Percentiles rank a stretch among this genome's conserved stretches.
phyloP scores from a whole-genome alignment of 179 eudicot genomes.

The Carnegiea gigantea region DNA sequence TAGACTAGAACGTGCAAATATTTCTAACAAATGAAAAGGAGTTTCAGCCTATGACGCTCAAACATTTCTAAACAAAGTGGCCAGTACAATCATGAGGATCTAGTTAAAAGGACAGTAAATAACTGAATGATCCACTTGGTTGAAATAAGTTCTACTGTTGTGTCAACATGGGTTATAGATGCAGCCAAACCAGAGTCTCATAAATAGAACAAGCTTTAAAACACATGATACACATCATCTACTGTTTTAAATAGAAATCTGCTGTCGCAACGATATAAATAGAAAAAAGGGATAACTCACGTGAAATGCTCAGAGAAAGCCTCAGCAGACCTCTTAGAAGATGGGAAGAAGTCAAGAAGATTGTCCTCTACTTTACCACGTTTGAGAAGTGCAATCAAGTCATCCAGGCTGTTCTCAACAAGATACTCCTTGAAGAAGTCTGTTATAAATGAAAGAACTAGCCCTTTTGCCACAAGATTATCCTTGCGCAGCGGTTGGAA shows the following conservation, averaged over 20 bases:
- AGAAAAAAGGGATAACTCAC: conserved; percentile 42
- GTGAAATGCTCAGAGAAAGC: conserved; percentile 92
- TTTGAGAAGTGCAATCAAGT: conserved; percentile 80
- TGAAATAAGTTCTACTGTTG: background rate
- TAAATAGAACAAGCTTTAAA: background rate
- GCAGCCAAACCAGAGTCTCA: background rate
- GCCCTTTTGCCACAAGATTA: conserved; percentile 93
- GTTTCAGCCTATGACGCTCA: background rate
- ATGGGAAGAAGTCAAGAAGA: conserved; percentile 87
- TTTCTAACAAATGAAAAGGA: too few relatives aligned
- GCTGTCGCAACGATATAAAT: background rate
- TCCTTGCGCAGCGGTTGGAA: conserved; percentile 98
- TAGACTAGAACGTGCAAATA: background rate
- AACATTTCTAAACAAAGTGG: background rate
- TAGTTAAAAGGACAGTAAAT: background rate
- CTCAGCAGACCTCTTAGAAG: conserved; percentile 80
- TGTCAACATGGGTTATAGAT: background rate
- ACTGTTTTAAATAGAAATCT: background rate
- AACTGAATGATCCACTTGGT: background rate
- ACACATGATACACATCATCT: background rate
- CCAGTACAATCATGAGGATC: background rate
- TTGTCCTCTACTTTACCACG: conserved; percentile 90
- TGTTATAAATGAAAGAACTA: conserved; percentile 83
- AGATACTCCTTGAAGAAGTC: conserved; percentile 97
- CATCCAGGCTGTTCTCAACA: conserved; percentile 90